Conservation (phyloP, 2,329 filamentous ascomycete genomes). For the Pyrenophora tritici-repentis region DNA sequence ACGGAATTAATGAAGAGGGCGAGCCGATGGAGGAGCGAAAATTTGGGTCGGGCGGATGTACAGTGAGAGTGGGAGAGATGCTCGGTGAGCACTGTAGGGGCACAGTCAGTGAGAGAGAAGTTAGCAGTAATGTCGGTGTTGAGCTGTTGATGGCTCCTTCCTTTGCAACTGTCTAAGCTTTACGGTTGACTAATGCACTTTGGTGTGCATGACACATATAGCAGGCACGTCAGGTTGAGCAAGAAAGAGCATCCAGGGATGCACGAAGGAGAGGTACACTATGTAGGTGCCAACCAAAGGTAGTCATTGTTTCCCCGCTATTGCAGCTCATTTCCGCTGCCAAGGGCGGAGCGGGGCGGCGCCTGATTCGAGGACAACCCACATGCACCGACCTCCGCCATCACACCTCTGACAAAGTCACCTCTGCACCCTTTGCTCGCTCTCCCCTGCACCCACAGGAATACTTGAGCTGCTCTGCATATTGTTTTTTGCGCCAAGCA, state of each 20-base stretch:
- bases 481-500: conserved; percentile 20
- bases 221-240: conserved; percentile 7
- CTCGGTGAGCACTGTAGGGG: conserved; percentile 28
- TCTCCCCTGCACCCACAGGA: conserved; percentile 22
- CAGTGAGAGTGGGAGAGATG: conserved; percentile 31
- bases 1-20: conserved; percentile 32
- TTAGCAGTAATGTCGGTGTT: conserved; percentile 23
- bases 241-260: conserved; percentile 17
- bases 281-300: too few relatives aligned
- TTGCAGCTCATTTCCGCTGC: conserved; percentile 26
- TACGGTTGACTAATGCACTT: conserved; percentile 5
- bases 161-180: conserved; percentile 14
- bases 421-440: conserved; percentile 29
- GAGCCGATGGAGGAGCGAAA: conserved; percentile 11
- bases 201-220: conserved; percentile 4
- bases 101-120: conserved; percentile 19
- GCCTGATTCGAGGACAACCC: conserved; percentile 32
- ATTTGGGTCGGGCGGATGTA: conserved; percentile 17
- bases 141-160: conserved; percentile 34
- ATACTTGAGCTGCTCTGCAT: conserved; percentile 28
- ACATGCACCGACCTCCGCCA: conserved; percentile 34
- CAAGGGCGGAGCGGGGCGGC: conserved; percentile 36
- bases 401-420: conserved; percentile 41
- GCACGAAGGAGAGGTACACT: too few relatives aligned
- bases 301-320: conserved; percentile 19